These are phyloP conservation scores for Rhodotorula sphaerocarpa DNA, from an alignment of 768 basidiomycete species.

Conservation along the genomic window DNA sequence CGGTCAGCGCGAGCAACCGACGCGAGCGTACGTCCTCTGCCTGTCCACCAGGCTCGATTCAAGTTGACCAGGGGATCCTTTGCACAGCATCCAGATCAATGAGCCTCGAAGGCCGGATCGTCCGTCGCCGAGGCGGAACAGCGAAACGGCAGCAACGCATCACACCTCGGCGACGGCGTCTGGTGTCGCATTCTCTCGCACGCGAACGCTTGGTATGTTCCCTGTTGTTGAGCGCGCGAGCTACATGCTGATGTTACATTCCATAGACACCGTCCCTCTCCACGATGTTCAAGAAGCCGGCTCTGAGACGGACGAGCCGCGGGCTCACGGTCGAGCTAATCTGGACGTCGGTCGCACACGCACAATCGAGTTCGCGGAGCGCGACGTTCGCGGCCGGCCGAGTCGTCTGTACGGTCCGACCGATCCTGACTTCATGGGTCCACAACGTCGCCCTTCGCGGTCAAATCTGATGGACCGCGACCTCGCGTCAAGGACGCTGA, in stretches of 20 bases:
- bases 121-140: not conserved
- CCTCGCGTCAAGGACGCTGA: slow-evolving; percentile 7
- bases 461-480: slow-evolving; percentile 10
- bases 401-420: slow-evolving; percentile 7
- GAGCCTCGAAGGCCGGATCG: slow-evolving; percentile 18
- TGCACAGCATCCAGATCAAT: slow-evolving; percentile 26
- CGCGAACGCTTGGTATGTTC: not conserved
- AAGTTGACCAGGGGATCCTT: no score
- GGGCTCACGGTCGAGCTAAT: no score
- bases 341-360: slow-evolving; percentile 24
- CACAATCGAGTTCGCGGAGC: slow-evolving; percentile 34
- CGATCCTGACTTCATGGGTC: slow-evolving; percentile 5
- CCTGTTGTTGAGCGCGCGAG: no score
- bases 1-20: no score
- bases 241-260: no score
- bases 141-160: slow-evolving; percentile 16
- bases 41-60: no score
- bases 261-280: no score
- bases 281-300: no score
- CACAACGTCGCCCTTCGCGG: slow-evolving; percentile 9
- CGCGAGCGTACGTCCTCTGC: slow-evolving; percentile 13
- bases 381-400: slow-evolving; percentile 15
- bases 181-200: not conserved
- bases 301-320: no score
- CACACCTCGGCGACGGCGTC: slow-evolving; percentile 1